phyloP scores from a whole-genome alignment of 257 asterid species.

The Leptodermis oblonga region DNA sequence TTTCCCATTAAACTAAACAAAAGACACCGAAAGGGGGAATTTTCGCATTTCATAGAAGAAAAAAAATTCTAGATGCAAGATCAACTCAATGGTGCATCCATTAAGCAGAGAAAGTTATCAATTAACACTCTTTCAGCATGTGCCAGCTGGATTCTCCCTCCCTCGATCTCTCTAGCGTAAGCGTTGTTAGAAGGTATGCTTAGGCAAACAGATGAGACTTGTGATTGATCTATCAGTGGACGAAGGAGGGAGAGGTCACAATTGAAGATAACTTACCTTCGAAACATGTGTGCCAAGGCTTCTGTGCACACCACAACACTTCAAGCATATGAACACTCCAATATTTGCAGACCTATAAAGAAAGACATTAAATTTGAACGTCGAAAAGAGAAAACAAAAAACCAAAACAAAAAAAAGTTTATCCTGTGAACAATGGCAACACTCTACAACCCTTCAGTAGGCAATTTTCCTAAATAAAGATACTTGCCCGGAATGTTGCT shows the following conservation, averaged over 20 bases:
- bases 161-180: neutral
- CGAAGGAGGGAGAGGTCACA: neutral
- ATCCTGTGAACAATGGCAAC: neutral
- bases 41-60: neutral
- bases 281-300: slow-evolving; percentile 94
- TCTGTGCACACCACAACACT: slow-evolving; percentile 96
- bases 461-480: neutral
- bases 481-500: neutral
- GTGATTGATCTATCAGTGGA: neutral
- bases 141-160: neutral
- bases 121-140: neutral
- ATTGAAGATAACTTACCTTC: slow-evolving; percentile 46
- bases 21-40: neutral
- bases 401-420: slow-evolving; percentile 1
- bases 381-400: neutral
- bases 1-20: no score
- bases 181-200: no score
- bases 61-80: neutral
- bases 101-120: neutral
- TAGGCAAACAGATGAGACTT: neutral
- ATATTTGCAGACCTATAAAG: slow-evolving; percentile 80
- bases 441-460: neutral
- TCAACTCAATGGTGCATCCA: neutral
- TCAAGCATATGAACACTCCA: slow-evolving; percentile 95
- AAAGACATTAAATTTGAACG: neutral